Evolutionary conservation across 2,329 filamentous ascomycete genomes (phyloP), one percentile per base, ranked within the genome.

Genomic region (Lecanicillium sp.): DNA sequence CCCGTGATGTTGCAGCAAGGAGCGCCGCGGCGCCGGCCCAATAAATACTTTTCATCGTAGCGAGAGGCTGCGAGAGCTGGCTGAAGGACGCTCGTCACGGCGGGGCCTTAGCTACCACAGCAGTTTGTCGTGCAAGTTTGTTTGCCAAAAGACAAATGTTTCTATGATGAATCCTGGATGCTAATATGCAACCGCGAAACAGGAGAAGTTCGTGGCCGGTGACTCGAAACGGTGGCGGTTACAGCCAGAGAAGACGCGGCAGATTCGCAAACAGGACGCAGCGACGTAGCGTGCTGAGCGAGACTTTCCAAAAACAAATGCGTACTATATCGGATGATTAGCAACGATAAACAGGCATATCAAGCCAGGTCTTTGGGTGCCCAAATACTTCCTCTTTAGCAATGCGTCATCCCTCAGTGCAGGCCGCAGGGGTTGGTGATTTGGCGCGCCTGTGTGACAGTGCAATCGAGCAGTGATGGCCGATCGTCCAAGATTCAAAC

Each of bases 151-250:
- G 24, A 27, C 3, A 41, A 8, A 23, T 14, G 12, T 30, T 15
- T 19, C 17, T 5, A 23, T 40, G 20, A 40, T 24, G 15, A 40
- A 32, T n/a, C 12, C n/a, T 9, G 11, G 11, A 14, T 5, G 15
- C 26, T 21, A 24, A 14, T 47, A 47, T 47, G 19, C 26, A 24
- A 14, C 11, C 5, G 20, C 19, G 27, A 40, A 47, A 32, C 44
- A 8, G 36, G 14, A 24, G 40, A 39, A 21, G 44, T 47, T 47
- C 44, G 44, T 40, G 35, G 15, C 14, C 10, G 35, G 11, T 27
- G 20, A 26, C 27, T 21, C 44, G 44, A 47, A 47, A 47, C 44
- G 27, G 2, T 39, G 27, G 36, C 20, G 14, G 44, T 47, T 24
- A 33, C 44, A 39, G n/a, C n/a, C n/a, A n/a, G n/a, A n/a, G n/a